These are phyloP conservation scores for Neofusicoccum cordaticola DNA, from an alignment of 2,329 filamentous ascomycete genomes.

Conservation along the genomic window DNA sequence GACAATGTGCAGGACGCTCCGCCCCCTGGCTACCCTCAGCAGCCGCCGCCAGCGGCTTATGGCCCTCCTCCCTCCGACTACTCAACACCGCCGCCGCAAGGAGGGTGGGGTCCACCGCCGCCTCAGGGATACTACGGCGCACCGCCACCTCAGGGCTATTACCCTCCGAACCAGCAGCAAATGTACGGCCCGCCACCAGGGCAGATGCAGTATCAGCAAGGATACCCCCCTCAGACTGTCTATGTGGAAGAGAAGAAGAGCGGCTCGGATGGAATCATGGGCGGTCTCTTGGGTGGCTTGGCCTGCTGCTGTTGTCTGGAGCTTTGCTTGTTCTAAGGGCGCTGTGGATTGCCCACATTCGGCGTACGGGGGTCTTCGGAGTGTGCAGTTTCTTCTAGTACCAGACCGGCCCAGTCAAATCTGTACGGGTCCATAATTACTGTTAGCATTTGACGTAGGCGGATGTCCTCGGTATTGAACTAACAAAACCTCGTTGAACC, in stretches of 20 bases:
- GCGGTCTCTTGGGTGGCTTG: background rate
- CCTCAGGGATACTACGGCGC: background rate
- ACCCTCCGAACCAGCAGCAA: slow-evolving; percentile 4
- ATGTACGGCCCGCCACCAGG: slow-evolving; percentile 1
- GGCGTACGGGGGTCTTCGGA: no score
- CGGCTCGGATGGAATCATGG: background rate
- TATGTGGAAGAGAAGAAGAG: slow-evolving; percentile 12
- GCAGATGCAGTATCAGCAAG: slow-evolving; percentile 11
- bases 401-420: background rate
- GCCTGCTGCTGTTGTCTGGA: slow-evolving; percentile 9
- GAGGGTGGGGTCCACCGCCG: background rate
- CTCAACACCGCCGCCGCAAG: background rate
- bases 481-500: no score
- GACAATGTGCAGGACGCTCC: background rate
- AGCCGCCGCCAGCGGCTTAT: slow-evolving; percentile 7
- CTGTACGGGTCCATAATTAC: background rate
- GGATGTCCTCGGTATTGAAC: no score
- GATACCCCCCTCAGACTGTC: background rate
- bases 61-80: slow-evolving; percentile 2
- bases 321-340: background rate
- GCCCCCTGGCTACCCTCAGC: slow-evolving; percentile 7
- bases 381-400: background rate
- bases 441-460: no score
- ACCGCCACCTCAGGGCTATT: slow-evolving; percentile 5
- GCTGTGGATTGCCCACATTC: no score